These are phyloP conservation scores for Gymnopus androsaceus DNA, from an alignment of 1,284 basidiomycete species.

Conservation along the genomic window DNA sequence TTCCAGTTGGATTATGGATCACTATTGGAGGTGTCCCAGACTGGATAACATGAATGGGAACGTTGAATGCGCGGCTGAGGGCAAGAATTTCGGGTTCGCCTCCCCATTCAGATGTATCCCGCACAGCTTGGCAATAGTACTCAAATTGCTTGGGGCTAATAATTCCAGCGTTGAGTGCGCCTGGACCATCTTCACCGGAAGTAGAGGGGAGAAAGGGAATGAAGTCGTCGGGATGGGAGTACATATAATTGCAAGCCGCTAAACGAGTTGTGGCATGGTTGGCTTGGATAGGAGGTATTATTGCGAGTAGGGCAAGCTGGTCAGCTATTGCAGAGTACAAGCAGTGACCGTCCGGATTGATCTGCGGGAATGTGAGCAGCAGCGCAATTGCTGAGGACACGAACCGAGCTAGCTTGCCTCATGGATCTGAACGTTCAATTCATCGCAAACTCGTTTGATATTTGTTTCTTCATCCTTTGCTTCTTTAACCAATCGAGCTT, in stretches of 20 bases:
- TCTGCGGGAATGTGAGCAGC: conserved; percentile 37
- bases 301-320: conserved; percentile 70
- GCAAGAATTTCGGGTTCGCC: conserved; percentile 97
- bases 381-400: not conserved
- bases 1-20: conserved; percentile 64
- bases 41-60: conserved; percentile 94
- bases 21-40: conserved; percentile 81
- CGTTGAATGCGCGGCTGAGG: conserved; percentile 78
- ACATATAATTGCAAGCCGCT: conserved; percentile 84
- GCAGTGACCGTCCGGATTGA: conserved; percentile 94
- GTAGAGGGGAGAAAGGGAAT: conserved; percentile 88
- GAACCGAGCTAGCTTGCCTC: conserved; percentile 61
- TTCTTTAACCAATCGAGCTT: conserved; percentile 69
- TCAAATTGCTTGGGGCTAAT: conserved; percentile 75
- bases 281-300: conserved; percentile 58
- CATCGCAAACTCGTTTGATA: conserved; percentile 69
- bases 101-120: conserved; percentile 90
- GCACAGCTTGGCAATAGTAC: conserved; percentile 80
- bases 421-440: conserved; percentile 66
- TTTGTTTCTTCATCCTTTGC: conserved; percentile 72
- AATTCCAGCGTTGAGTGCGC: conserved; percentile 68
- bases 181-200: conserved; percentile 74
- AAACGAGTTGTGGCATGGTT: conserved; percentile 63
- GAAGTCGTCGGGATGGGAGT: conserved; percentile 86
- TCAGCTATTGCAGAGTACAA: conserved; percentile 93